These are phyloP conservation scores for Boletus huronensis DNA, from an alignment of 768 basidiomycete species.

Conservation along the genomic window DNA sequence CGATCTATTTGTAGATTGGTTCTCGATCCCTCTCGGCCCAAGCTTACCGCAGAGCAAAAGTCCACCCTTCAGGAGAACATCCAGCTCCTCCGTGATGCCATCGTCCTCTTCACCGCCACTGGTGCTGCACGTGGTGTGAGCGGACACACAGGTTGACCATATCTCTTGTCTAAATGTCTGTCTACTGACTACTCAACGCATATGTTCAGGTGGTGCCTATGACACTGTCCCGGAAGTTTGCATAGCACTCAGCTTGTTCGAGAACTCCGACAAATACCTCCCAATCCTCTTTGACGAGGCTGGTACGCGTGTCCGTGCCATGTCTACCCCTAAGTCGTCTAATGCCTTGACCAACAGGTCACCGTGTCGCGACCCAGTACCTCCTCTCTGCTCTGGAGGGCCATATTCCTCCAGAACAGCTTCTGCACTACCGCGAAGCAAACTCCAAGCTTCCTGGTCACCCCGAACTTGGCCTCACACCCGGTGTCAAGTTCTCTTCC, in stretches of 20 bases:
- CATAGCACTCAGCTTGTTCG: conserved; percentile 72
- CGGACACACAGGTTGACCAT: conserved; percentile 67
- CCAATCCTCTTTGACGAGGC: conserved; percentile 81
- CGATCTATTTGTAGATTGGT: conserved; percentile 46
- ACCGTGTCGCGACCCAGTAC: conserved; percentile 89
- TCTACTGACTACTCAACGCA: conserved; percentile 3
- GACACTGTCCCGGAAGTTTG: conserved; percentile 85
- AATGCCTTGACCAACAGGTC: conserved; percentile 45
- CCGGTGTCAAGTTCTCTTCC: conserved; percentile 91
- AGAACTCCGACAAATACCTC: conserved; percentile 55
- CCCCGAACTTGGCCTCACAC: conserved; percentile 84
- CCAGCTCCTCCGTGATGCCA: conserved; percentile 77
- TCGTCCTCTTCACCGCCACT: conserved; percentile 82
- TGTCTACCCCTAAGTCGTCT: neutral
- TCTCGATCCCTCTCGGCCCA: conserved; percentile 66
- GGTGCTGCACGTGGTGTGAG: conserved; percentile 84
- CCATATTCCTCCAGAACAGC: conserved; percentile 64
- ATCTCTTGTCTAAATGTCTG: neutral
- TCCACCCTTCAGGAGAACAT: conserved; percentile 62
- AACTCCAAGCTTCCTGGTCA: conserved; percentile 86
- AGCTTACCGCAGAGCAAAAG: conserved; percentile 62
- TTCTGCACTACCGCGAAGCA: conserved; percentile 82
- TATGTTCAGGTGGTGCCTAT: conserved; percentile 52
- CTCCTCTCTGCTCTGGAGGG: conserved; percentile 78
- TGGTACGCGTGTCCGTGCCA: conserved; percentile 42